These are phyloP conservation scores for Cystofilobasidium capitatum DNA, from an alignment of 768 basidiomycete genomes.

Conservation along the genomic window DNA sequence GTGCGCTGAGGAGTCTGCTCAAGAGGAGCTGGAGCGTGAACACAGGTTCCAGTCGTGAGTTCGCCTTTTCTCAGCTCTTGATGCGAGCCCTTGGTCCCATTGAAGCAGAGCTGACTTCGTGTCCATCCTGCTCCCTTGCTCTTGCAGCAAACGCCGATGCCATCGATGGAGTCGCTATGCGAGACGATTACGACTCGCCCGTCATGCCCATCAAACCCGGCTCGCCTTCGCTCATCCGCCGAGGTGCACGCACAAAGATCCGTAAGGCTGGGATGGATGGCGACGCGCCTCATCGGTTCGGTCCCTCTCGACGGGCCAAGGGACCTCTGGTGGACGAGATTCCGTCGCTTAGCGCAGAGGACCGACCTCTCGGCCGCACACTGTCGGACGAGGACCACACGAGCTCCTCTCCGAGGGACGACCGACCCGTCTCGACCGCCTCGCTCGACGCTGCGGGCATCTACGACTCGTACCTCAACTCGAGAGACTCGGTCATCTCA, in stretches of 20 bases:
- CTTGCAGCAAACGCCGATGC: conserved; percentile 50
- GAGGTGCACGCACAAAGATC: conserved; percentile 89
- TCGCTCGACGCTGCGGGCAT: conserved; percentile 74
- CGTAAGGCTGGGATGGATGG: conserved; percentile 68
- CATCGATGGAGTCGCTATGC: conserved; percentile 52
- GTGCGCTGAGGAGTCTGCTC: conserved; percentile 64
- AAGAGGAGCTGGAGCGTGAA: conserved; percentile 71
- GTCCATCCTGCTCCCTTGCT: conserved; percentile 25
- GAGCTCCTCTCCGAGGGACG: conserved; percentile 22
- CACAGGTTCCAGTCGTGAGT: conserved; percentile 5
- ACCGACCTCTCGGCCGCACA: neutral
- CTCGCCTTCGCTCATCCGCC: conserved; percentile 61
- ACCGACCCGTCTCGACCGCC: conserved; percentile 47
- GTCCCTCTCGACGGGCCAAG: conserved; percentile 45
- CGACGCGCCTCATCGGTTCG: conserved; percentile 77
- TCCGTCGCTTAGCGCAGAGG: neutral
- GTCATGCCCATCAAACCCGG: conserved; percentile 78
- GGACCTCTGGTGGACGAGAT: conserved; percentile 5
- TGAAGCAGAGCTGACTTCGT: neutral
- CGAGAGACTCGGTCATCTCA: conserved; percentile 14
- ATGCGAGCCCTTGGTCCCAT: neutral
- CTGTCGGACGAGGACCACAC: neutral
- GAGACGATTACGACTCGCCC: conserved; percentile 79
- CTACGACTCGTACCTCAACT: conserved; percentile 60
- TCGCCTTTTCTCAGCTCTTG: neutral